Percentiles rank a stretch among this genome's conserved stretches.
Conservation (phyloP, 768 basidiomycete genomes). For the Coprinopsis marcescibilis region DNA sequence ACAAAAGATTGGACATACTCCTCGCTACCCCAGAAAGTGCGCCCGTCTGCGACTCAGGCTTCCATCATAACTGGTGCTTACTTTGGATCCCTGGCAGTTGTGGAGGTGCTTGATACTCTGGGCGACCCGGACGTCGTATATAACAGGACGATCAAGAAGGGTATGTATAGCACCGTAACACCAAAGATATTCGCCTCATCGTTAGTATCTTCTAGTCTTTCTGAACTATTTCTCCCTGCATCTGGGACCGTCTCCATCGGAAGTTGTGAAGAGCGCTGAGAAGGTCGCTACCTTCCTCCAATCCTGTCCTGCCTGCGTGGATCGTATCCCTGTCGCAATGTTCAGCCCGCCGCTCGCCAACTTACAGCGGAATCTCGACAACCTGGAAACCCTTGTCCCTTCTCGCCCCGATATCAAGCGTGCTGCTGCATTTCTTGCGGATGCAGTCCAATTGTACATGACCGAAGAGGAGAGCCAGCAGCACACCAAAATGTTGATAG, state of each 20-base stretch:
- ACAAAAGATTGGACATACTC: neutral
- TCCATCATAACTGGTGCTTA: too few relatives aligned
- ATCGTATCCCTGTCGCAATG: conserved; percentile 1
- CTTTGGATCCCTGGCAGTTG: too few relatives aligned
- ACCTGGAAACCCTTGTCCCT: neutral
- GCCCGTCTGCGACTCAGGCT: too few relatives aligned
- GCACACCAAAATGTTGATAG: neutral
- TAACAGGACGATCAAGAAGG: too few relatives aligned
- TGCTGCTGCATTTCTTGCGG: neutral
- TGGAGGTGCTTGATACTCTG: too few relatives aligned
- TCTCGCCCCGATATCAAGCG: neutral
- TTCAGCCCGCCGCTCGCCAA: neutral
- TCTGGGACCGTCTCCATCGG: conserved; percentile 6
- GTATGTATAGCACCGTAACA: too few relatives aligned
- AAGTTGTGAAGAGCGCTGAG: neutral
- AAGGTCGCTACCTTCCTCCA: neutral
- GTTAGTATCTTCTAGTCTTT: too few relatives aligned
- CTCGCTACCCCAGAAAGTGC: neutral
- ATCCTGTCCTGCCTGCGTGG: neutral
- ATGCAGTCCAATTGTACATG: neutral
- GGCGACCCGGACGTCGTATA: too few relatives aligned
- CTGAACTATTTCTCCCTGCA: too few relatives aligned
- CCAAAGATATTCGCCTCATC: too few relatives aligned
- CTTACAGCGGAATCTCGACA: neutral
- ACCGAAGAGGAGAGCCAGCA: neutral